Conservation (phyloP, 2,329 filamentous ascomycete genomes). For the Neonectria ditissima region DNA sequence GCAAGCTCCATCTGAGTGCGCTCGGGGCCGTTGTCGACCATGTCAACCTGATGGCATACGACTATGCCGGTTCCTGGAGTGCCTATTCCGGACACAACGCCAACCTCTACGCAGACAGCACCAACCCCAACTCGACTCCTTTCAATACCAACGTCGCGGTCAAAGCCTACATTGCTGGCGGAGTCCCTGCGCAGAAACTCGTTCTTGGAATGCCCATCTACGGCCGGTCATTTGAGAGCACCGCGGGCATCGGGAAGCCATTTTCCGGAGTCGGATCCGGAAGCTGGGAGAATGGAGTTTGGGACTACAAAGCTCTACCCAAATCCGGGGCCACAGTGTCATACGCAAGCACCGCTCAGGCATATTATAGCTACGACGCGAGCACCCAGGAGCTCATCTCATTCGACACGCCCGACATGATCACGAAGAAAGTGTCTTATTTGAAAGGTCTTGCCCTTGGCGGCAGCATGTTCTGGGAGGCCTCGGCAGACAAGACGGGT, state of each 20-base stretch:
- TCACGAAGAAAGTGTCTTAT: conserved; percentile 72
- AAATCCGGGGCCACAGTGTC: conserved; percentile 67
- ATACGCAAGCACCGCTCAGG: conserved; percentile 68
- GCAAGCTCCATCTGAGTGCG: conserved; percentile 57
- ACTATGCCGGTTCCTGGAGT: conserved; percentile 78
- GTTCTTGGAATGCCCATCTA: conserved; percentile 84
- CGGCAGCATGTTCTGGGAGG: conserved; percentile 91
- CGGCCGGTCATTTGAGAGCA: conserved; percentile 73
- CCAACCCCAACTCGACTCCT: conserved; percentile 69
- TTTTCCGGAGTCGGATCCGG: conserved; percentile 72
- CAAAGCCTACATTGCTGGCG: conserved; percentile 70
- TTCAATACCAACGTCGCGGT: conserved; percentile 76
- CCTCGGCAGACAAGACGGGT: conserved; percentile 72
- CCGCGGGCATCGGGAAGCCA: conserved; percentile 34
- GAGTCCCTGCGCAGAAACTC: conserved; percentile 73
- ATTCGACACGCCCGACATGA: conserved; percentile 74
- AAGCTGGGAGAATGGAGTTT: conserved; percentile 78
- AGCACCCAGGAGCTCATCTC: conserved; percentile 72
- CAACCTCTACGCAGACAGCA: conserved; percentile 70
- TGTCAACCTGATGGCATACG: conserved; percentile 78
- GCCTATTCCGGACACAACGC: conserved; percentile 72
- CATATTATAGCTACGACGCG: conserved; percentile 77
- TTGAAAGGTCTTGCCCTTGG: conserved; percentile 72
- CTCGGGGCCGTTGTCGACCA: conserved; percentile 64
- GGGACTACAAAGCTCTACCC: conserved; percentile 84